Base-by-base conservation (phyloP, 768 basidiomycete species). In the Pleurotus djamor region DNA sequence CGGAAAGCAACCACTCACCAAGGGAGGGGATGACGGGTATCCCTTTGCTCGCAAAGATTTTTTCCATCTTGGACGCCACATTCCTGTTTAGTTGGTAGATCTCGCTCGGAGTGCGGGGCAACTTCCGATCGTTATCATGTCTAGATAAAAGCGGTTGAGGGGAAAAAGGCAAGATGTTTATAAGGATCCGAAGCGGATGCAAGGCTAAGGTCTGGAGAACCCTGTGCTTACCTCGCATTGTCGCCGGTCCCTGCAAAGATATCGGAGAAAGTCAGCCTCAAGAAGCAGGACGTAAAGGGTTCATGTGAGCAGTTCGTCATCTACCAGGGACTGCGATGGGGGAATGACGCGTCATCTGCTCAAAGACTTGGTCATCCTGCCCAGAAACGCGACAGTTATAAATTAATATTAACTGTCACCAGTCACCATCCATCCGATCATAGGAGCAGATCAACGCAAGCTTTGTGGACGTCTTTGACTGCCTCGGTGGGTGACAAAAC, bases 11-110 rank as follows among this genome's bases (percentile, higher is more conserved):
- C 38, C 10, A 67, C 79, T 65, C 65, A 85, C 90, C 91, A 60
- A 97, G 75, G 72, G 84, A 90, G 3, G 93, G 92, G 28, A 96
- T 82, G 17, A 95, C 86, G 13, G 90, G 86, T 38, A 96, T 87
- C 10, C 87, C 88, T 60, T 78, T 81, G 51, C 74, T 80, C 9
- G 79, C 72, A 66, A 97, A 96, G n/a, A 87, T 75, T 16, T 85
- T 74, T 63, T 83, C 72, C 90, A 97, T 94, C 69, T 82, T 85
- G 38, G 68, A 71, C 10, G 88, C 84, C 50, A 94, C 77, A 43
- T 72, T 76, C 68, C 83, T 76, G 68, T 97, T 97, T 45, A 89
- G 75, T 6, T 82, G 77, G 66, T 87, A 89, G 58, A 97, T 95
- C 71, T 96, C 93, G 47, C 77, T 75, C 2, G 86, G 80, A 41